A percentile compares a stretch with the other conserved stretches of the same genome.
These are phyloP conservation scores for Margaritispora aquatica DNA, from an alignment of 495 filamentous ascomycete species.

Conservation along the genomic window DNA sequence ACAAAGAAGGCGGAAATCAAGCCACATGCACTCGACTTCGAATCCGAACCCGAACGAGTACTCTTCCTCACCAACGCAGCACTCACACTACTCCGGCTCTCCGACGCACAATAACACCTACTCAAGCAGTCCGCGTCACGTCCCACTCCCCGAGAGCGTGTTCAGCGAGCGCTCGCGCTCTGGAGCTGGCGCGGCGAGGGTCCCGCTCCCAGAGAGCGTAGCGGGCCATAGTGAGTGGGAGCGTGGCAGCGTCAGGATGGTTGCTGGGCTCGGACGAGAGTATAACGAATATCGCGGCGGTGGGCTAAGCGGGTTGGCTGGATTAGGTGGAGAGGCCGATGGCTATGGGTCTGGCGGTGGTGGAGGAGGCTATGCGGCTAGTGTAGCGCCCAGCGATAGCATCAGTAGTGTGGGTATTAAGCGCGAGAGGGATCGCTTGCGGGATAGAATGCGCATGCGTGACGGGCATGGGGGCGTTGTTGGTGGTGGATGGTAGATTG, in stretches of 20 bases:
- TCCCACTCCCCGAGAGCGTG: constrained; percentile 1
- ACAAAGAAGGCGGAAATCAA: background rate
- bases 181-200: background rate
- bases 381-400: constrained; percentile 58
- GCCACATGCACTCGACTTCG: background rate
- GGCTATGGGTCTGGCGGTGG: background rate
- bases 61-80: background rate
- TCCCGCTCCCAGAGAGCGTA: constrained; percentile 4
- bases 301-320: too few species aligned
- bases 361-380: constrained; percentile 25
- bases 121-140: too few species aligned
- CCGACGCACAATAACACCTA: constrained; percentile 18
- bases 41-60: background rate
- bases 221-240: background rate
- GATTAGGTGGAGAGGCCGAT: too few species aligned
- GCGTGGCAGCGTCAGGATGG: background rate
- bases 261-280: background rate
- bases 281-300: background rate
- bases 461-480: constrained; percentile 8
- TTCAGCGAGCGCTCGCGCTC: background rate
- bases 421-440: constrained; percentile 25
- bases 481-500: background rate
- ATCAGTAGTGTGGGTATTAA: constrained; percentile 56
- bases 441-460: constrained; percentile 21
- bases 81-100: background rate